Conservation (phyloP, 1,139 yeast genomes). For the Blastobotrys buckinghamii region DNA sequence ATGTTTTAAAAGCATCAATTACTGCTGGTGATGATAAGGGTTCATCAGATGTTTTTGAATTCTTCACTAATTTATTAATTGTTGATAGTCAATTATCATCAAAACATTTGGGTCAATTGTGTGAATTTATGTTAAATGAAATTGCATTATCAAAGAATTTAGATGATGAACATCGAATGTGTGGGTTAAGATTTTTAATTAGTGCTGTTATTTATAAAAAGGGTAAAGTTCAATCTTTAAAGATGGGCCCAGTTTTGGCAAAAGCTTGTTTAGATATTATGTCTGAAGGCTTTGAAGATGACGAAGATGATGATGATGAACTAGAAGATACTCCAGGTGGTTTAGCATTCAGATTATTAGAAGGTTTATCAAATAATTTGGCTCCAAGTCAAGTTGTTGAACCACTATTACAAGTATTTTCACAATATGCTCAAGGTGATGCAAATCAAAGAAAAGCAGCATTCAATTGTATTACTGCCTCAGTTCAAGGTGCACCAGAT, state of each 20-base stretch:
- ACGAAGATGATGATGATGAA: slow-evolving; percentile 85
- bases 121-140: slow-evolving; percentile 63
- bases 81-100: slow-evolving; percentile 77
- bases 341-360: slow-evolving; percentile 75
- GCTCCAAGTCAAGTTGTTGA: slow-evolving; percentile 90
- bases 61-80: slow-evolving; percentile 72
- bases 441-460: slow-evolving; percentile 85
- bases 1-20: slow-evolving; percentile 72
- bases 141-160: slow-evolving; percentile 60
- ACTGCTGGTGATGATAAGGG: slow-evolving; percentile 63
- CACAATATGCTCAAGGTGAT: slow-evolving; percentile 59
- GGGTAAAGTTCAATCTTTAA: slow-evolving; percentile 50
- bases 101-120: slow-evolving; percentile 61
- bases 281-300: slow-evolving; percentile 61
- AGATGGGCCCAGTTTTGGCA: slow-evolving; percentile 77
- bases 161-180: slow-evolving; percentile 77
- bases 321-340: slow-evolving; percentile 80
- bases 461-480: slow-evolving; percentile 71
- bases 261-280: slow-evolving; percentile 68
- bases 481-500: slow-evolving; percentile 93
- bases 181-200: slow-evolving; percentile 79
- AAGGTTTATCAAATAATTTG: slow-evolving; percentile 70
- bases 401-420: slow-evolving; percentile 68
- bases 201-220: slow-evolving; percentile 67
- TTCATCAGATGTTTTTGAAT: slow-evolving; percentile 75